Percentiles rank a stretch among this genome's conserved stretches.
Conservation (phyloP, 768 basidiomycete species). For the Lactarius akahatsu region DNA sequence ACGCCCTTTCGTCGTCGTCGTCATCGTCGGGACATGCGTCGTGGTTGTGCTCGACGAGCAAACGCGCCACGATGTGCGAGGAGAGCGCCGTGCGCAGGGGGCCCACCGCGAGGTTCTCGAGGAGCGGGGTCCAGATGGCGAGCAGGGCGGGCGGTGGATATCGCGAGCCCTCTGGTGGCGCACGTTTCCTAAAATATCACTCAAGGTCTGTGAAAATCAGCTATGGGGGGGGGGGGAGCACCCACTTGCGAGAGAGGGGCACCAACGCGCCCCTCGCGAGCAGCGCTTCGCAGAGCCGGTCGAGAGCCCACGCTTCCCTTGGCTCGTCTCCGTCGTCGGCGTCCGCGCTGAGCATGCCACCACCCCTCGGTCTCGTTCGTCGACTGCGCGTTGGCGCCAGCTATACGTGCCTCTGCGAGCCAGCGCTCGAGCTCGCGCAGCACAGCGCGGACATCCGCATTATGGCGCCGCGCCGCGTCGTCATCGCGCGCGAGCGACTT, state of each 20-base stretch:
- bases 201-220: too few relatives aligned
- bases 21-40: neutral
- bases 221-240: neutral
- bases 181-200: conserved; percentile 51
- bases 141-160: conserved; percentile 52
- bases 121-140: conserved; percentile 65
- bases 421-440: conserved; percentile 72
- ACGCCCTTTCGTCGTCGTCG: conserved; percentile 34
- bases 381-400: conserved; percentile 52
- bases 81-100: conserved; percentile 50
- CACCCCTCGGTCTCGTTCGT: conserved; percentile 27
- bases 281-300: conserved; percentile 63
- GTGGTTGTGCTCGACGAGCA: conserved; percentile 32
- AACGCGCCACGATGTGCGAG: conserved; percentile 43
- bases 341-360: conserved; percentile 22
- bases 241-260: conserved; percentile 61
- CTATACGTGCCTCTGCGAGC: conserved; percentile 71
- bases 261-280: conserved; percentile 73
- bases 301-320: conserved; percentile 67
- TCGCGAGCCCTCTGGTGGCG: conserved; percentile 42
- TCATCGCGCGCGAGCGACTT: conserved; percentile 61
- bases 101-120: conserved; percentile 53
- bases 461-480: conserved; percentile 45
- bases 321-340: conserved; percentile 43
- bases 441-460: conserved; percentile 48